phyloP scores from a whole-genome alignment of 1,284 basidiomycete genomes.

The Rhodotorula glutinis region DNA sequence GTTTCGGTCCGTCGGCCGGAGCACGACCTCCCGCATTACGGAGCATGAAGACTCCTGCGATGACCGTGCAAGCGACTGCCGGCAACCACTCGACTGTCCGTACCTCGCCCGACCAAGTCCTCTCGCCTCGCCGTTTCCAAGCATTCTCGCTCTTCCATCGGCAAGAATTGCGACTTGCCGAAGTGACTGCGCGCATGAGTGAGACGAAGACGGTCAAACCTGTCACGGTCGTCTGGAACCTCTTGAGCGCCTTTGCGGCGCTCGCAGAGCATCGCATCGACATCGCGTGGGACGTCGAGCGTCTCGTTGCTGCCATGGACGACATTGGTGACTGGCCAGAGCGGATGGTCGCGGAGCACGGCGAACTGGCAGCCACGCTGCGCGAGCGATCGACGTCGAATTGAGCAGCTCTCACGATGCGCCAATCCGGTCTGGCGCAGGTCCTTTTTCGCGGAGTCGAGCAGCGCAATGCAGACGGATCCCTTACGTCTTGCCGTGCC shows the following conservation, averaged over 20 bases:
- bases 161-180: slow-evolving; percentile 2
- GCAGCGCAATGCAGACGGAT: no score
- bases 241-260: slow-evolving; percentile 1
- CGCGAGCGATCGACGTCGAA: neutral
- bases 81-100: neutral
- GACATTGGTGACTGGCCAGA: neutral
- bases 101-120: neutral
- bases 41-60: no score
- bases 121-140: slow-evolving; percentile 19
- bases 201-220: slow-evolving; percentile 17
- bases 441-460: neutral
- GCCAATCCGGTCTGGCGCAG: neutral
- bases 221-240: slow-evolving; percentile 21
- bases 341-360: slow-evolving; percentile 13
- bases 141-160: slow-evolving; percentile 24
- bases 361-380: neutral
- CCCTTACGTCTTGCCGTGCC: no score
- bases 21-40: neutral
- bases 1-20: neutral
- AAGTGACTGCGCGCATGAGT: slow-evolving; percentile 8
- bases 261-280: neutral
- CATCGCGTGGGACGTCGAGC: slow-evolving; percentile 10
- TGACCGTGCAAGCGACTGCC: no score
- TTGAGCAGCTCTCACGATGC: no score
- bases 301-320: slow-evolving; percentile 5